Conservation (phyloP, 371 early-diverging fungal species). For the Amoeboradix gromovi region DNA sequence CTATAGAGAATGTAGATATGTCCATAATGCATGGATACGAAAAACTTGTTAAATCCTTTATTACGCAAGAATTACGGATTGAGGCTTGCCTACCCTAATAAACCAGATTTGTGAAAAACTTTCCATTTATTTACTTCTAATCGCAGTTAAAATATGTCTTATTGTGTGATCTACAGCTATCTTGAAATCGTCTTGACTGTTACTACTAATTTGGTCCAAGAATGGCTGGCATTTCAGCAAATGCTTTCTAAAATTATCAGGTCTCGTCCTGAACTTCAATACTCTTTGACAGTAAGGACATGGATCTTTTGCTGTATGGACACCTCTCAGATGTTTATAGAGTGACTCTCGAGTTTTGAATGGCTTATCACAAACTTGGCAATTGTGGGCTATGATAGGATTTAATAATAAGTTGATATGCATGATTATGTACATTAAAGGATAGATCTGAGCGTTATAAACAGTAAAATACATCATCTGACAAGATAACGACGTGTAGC, state of each 20-base stretch:
- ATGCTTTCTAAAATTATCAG: not conserved
- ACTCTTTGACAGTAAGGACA: not conserved
- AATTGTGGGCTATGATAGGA: not conserved
- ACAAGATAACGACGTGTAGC: too few species aligned
- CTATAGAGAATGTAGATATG: conserved; percentile 19
- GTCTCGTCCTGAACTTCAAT: not conserved
- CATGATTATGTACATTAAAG: too few species aligned
- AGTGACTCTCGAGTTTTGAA: not conserved
- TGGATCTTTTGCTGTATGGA: not conserved
- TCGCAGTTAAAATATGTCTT: not conserved
- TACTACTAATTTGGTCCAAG: not conserved
- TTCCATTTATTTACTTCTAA: not conserved
- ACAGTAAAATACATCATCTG: too few species aligned
- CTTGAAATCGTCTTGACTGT: not conserved
- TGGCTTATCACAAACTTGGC: not conserved
- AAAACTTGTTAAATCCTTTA: too few species aligned
- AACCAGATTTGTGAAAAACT: too few species aligned
- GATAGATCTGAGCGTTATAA: too few species aligned
- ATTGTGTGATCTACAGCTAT: not conserved
- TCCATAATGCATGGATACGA: too few species aligned
- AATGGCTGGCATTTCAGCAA: not conserved
- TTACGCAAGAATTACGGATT: too few species aligned
- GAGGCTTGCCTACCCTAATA: too few species aligned
- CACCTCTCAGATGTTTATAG: not conserved
- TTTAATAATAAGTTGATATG: not conserved